Evolutionary conservation across 306 rosid genomes (phyloP), one percentile per base, ranked within the genome.

Genomic region (Pueraria montana): DNA sequence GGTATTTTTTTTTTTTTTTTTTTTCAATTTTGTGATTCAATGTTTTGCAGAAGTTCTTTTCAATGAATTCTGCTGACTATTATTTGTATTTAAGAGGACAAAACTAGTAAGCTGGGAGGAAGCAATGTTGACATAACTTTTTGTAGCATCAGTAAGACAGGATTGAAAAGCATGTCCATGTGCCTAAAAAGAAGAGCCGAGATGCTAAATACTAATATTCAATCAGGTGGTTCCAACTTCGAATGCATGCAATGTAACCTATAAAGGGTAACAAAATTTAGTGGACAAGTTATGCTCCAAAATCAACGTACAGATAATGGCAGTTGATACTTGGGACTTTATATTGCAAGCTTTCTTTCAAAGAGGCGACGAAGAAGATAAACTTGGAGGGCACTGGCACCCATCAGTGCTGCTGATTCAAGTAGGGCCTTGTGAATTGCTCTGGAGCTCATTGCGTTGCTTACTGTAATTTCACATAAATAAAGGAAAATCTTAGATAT

Each of bases 391-490:
- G 55, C 38, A 20, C 94, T 92, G 36, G 91, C 88, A 69, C 92
- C 92, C 12, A 92, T 59, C 20, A 92, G 89, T 55, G 91, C 91
- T 80, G 87, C 87, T 8, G 93, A 88, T 79, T 89, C 94, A 32
- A 91, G 82, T 40, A 88, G n/a, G 43, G 92, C 95, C 86, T 93
- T 91, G 77, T 91, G 90, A 65, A 93, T 10, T 2, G 95, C 89
- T 77, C 95, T 91, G 42, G 23, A 52, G 83, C 90, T 81, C 95
- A 88, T 84, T 82, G 87, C 93, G 53, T 88, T 80, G 30, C 86
- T 91, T 48, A 87, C 93, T 92, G 88, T 50, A 63, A 40, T 75
- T 4, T 12, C 32, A 79, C 49, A 40, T 40, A 0, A 40, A 40
- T 11, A 30, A 30, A 63, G 6, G 38, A 63, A 63, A 63, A 27